Evolutionary conservation across 805 yeast genomes (phyloP).

Genomic region (Yarrowia bubula): DNA sequence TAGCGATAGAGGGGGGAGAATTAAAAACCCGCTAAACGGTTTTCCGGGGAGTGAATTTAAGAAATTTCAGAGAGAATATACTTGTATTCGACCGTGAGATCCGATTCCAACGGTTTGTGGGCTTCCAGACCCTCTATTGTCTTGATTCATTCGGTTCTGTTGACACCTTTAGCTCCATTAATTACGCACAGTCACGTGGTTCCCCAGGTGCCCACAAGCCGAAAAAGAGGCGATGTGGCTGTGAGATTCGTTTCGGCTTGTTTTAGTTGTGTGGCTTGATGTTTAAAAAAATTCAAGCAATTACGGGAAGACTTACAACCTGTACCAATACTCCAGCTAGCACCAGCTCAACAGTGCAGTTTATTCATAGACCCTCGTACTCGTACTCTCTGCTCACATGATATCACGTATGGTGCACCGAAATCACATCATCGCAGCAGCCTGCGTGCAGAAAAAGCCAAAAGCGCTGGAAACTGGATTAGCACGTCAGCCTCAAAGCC

Average conservation of each 20-base stretch:
- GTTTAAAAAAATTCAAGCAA: not conserved
- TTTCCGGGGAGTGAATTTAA: too few relatives aligned
- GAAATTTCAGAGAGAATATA: too few relatives aligned
- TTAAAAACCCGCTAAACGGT: too few relatives aligned
- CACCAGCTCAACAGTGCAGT: too few relatives aligned
- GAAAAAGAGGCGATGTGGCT: conserved; percentile 18
- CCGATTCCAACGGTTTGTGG: not conserved
- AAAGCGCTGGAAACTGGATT: not conserved
- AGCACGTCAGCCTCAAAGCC: conserved; percentile 10
- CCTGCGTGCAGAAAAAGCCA: conserved; percentile 19
- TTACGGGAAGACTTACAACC: too few relatives aligned
- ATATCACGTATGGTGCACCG: conserved; percentile 2
- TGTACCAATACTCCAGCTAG: too few relatives aligned
- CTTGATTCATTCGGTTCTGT: too few relatives aligned
- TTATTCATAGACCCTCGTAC: too few relatives aligned
- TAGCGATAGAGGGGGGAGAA: not conserved
- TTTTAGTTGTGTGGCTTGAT: conserved; percentile 11
- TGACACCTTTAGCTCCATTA: not conserved
- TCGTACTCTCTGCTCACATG: not conserved
- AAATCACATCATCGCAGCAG: conserved; percentile 23
- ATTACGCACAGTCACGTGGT: conserved; percentile 20
- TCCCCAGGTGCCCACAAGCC: conserved; percentile 2
- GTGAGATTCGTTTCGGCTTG: not conserved
- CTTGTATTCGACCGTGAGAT: too few relatives aligned
- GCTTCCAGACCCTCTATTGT: not conserved